Base-by-base conservation (phyloP, 331 rosid genomes). In the Malus hybrid region DNA sequence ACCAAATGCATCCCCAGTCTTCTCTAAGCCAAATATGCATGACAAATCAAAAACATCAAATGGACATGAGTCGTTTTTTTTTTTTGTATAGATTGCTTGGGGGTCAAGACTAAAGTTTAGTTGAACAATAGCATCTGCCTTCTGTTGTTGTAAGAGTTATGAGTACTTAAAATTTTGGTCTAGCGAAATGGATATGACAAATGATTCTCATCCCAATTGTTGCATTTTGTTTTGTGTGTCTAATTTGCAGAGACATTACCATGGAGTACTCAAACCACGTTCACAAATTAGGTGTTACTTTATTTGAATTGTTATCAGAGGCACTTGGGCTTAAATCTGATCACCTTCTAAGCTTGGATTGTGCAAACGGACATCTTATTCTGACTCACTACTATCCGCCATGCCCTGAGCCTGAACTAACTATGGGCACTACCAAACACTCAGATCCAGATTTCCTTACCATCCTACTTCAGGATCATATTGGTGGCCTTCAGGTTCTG, bases 371-470 rank as follows among this genome's bases (percentile, higher is more conserved):
- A 6, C 33, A 65, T 15, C 10, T 20, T 2, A 10, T 66, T 6
- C 8, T 82, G 0, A 19, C 67, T 2, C 83, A 83, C 22, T 83
- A 76, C 69, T 79, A 79, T 67, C 86, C 81, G 5, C 29, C 83
- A 8, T 83, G 86, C 50, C 86, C 81, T 0, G 59, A 83, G 32
- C 83, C 81, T 10, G 79, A 79, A 6, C 48, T 79, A 29, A 76
- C 79, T 13, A 2, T 79, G 10, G 86, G 84, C 32, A 7, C 50
- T 8, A n/a, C 12, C 44, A 39, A 76, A 33, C 86, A 76, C 20
- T 54, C 74, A 0, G 84, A 83, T 29, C 57, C 27, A 8, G 28
- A 10, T 12, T 83, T 79, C 63, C 50, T 79, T 36, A 75, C 78
- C 7, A 24, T 79, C 12, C 78, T 83, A 20, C 34, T 83, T 24